Evolutionary conservation across 176 grass and related monocot species (phyloP).

Genomic region (Alloteropsis semialata): DNA sequence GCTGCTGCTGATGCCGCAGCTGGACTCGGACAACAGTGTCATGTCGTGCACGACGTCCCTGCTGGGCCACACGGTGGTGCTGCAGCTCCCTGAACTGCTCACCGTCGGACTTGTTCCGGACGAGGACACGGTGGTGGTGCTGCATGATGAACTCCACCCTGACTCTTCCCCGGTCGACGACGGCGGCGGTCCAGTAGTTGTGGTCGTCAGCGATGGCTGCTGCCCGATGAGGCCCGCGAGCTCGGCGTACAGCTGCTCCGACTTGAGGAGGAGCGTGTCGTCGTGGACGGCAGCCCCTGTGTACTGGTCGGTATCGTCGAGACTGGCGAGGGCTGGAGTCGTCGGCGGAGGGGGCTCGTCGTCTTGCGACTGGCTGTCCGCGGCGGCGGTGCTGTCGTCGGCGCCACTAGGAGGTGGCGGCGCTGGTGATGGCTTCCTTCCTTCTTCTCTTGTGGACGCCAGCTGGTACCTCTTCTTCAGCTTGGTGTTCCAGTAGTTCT

Average conservation of each 20-base stretch:
- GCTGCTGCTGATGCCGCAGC: background rate
- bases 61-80: background rate
- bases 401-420: background rate
- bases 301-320: background rate
- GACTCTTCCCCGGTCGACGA: background rate
- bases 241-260: slow-evolving; percentile 49
- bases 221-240: slow-evolving; percentile 40
- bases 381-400: background rate
- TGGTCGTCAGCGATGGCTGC: background rate
- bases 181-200: background rate
- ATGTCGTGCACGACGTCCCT: slow-evolving; percentile 30
- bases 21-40: slow-evolving; percentile 11
- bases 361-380: background rate
- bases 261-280: slow-evolving; percentile 27
- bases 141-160: no score
- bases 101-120: background rate
- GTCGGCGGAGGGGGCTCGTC: background rate
- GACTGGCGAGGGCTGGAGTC: background rate
- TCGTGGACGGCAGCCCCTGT: background rate
- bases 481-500: slow-evolving; percentile 97
- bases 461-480: slow-evolving; percentile 75
- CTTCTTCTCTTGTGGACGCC: background rate
- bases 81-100: slow-evolving; percentile 1
- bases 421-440: background rate
- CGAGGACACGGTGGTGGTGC: background rate